These are phyloP conservation scores for Azolla pinnata DNA, from an alignment of 75 land plant species.

Conservation along the genomic window DNA sequence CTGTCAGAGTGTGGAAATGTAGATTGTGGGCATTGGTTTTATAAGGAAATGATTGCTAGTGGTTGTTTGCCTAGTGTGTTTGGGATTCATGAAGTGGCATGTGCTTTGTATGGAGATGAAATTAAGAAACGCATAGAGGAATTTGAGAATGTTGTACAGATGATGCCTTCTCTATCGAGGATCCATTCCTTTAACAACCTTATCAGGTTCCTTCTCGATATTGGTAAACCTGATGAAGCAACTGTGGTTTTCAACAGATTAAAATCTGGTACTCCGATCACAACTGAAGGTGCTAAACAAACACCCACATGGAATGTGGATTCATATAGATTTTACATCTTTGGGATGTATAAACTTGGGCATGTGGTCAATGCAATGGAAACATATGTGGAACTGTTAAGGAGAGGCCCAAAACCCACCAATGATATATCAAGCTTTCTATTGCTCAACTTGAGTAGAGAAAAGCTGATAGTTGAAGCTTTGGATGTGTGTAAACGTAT, in stretches of 20 bases:
- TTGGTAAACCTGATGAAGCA: background rate
- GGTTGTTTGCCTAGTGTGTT: constrained; percentile 5
- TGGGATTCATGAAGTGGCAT: background rate
- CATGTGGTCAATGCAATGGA: background rate
- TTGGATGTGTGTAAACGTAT: background rate
- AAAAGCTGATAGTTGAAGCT: constrained; percentile 3
- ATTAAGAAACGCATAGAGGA: background rate
- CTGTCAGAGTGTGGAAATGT: background rate
- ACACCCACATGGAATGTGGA: background rate
- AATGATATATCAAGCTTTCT: background rate
- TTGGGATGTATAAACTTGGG: background rate
- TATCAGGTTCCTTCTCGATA: background rate
- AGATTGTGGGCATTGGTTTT: background rate
- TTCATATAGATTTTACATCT: background rate
- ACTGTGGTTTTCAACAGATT: background rate
- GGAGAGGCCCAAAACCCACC: background rate
- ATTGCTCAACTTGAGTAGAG: constrained; percentile 2
- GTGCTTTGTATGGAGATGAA: constrained; percentile 6
- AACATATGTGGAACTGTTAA: background rate
- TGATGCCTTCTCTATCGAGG: background rate
- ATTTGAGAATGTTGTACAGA: constrained; percentile 1
- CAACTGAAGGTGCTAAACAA: background rate
- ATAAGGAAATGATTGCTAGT: background rate
- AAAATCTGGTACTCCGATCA: background rate
- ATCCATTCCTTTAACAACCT: background rate